Evolutionary conservation across 2,329 filamentous ascomycete genomes (phyloP).

Genomic region (Anisogramma anomala): DNA sequence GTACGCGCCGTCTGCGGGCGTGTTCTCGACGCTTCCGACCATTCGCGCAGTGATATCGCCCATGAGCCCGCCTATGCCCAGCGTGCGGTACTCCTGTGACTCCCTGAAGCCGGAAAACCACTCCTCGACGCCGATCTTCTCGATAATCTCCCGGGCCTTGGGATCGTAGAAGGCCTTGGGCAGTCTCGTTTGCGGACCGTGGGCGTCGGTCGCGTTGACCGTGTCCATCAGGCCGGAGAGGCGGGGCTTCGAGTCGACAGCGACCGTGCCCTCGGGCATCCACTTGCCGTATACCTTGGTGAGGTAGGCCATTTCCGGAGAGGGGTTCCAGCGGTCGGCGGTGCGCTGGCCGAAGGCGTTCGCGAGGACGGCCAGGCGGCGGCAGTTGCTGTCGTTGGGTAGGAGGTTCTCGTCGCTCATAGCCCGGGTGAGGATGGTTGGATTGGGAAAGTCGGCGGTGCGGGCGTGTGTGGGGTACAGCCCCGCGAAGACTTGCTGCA

Average conservation of each 20-base stretch:
- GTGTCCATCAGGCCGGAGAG: constrained; percentile 90
- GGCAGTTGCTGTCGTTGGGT: constrained; percentile 65
- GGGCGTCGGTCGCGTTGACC: constrained; percentile 77
- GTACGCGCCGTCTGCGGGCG: constrained; percentile 40
- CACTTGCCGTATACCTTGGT: constrained; percentile 68
- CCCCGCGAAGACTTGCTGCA: constrained; percentile 64
- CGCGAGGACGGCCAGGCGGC: constrained; percentile 57
- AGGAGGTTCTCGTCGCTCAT: constrained; percentile 65
- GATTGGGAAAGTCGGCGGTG: constrained; percentile 37
- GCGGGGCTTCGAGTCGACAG: constrained; percentile 73
- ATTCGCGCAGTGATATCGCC: constrained; percentile 73
- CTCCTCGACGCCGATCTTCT: constrained; percentile 74
- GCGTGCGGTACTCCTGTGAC: constrained; percentile 71
- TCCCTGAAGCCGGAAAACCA: constrained; percentile 76
- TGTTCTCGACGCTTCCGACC: constrained; percentile 52
- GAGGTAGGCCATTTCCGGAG: constrained; percentile 73
- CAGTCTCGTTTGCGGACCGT: constrained; percentile 66
- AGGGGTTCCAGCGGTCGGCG: constrained; percentile 61
- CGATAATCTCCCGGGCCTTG: constrained; percentile 55
- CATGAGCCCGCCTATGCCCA: constrained; percentile 76
- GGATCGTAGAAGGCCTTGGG: constrained; percentile 80
- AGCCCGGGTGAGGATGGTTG: constrained; percentile 54
- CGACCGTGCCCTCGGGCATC: constrained; percentile 68
- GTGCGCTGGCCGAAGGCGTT: constrained; percentile 61
- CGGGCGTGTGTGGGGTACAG: constrained; percentile 53